Base-by-base conservation (phyloP, 306 rosid genomes). In the Vicia sativa region DNA sequence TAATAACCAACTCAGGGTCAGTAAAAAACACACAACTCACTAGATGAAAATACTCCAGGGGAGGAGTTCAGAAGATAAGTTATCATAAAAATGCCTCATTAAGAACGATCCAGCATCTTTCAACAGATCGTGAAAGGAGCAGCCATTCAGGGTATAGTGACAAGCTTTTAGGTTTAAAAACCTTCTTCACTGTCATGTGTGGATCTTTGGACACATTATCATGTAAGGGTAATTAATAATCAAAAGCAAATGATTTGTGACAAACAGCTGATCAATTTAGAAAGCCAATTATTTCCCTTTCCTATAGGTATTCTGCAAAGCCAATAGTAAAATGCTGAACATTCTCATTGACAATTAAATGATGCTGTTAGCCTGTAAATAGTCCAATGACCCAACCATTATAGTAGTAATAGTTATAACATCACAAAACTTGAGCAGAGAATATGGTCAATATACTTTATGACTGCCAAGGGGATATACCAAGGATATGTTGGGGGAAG, bases 251-350 rank as follows among this genome's bases (percentile, higher is more conserved):
- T 14, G 52, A 29, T 42, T 34, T 49, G 34, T 31, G 29, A 52
- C 42, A 63, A 55, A 62, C 29, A 35, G 73, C 10, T 23, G 16
- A 77, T 63, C 25, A 63, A 62, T 38, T 62, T 31, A 45, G 54
- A 45, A 25, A 16, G 41, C 25, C 18, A 49, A 18, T 65, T 43
- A 42, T 29, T 46, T 35, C 60, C 48, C 37, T 38, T 65, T 37
- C 58, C 11, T 56, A 46, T 7, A 57, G 61, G 3, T 52, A 64
- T 11, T 64, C 38, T 11, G 19, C 50, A 21, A 72, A 37, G 52
- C 54, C 54, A 15, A 23, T 19, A 21, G 62, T 35, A 54, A 74
- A 38, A 72, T 61, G 69, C 11, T 14, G n/a, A 71, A 62, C 6
- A 37, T 41, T 44, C 28, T 46, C 9, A 12, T 60, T 54, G 38